These are phyloP conservation scores for Skeletonema menzelii DNA, from an alignment of 108 stramenopile species.

Conservation along the genomic window DNA sequence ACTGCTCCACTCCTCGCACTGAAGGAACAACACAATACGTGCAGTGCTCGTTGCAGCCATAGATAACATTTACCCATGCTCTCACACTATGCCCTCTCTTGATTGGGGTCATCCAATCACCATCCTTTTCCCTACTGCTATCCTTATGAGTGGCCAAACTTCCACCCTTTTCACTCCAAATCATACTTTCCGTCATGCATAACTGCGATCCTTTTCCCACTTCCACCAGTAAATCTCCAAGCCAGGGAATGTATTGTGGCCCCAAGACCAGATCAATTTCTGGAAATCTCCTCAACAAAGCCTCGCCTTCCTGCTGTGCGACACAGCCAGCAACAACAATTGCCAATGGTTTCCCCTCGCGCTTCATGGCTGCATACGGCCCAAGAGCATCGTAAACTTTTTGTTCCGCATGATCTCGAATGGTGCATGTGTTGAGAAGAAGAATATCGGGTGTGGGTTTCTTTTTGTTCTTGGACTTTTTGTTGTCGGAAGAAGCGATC, in stretches of 20 bases:
- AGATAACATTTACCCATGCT: conserved; percentile 92
- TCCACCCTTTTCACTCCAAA: conserved; percentile 42
- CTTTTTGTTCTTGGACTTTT: conserved; percentile 21
- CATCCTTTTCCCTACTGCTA: conserved; percentile 43
- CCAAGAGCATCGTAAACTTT: conserved; percentile 81
- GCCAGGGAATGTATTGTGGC: conserved; percentile 83
- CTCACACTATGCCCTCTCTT: conserved; percentile 44
- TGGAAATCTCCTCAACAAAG: conserved; percentile 82
- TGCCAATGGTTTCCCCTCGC: conserved; percentile 78
- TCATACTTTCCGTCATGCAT: conserved; percentile 46
- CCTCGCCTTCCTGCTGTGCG: conserved; percentile 97
- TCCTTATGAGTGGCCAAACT: not conserved
- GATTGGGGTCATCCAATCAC: conserved; percentile 39
- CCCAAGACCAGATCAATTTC: conserved; percentile 95
- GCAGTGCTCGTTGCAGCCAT: conserved; percentile 88
- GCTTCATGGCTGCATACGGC: conserved; percentile 79
- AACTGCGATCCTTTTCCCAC: conserved; percentile 41
- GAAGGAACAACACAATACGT: conserved; percentile 93
- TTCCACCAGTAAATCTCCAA: conserved; percentile 44
- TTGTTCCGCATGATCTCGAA: conserved; percentile 89
- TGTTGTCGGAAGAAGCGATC: not conserved
- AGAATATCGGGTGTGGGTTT: conserved; percentile 64
- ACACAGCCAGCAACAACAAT: conserved; percentile 97
- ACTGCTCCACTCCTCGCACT: conserved; percentile 92
- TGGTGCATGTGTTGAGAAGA: conserved; percentile 84